Percentiles rank a stretch among this genome's conserved stretches.
Conservation (phyloP, 177 flowering plant species). For the Tripterygium wilfordii region DNA sequence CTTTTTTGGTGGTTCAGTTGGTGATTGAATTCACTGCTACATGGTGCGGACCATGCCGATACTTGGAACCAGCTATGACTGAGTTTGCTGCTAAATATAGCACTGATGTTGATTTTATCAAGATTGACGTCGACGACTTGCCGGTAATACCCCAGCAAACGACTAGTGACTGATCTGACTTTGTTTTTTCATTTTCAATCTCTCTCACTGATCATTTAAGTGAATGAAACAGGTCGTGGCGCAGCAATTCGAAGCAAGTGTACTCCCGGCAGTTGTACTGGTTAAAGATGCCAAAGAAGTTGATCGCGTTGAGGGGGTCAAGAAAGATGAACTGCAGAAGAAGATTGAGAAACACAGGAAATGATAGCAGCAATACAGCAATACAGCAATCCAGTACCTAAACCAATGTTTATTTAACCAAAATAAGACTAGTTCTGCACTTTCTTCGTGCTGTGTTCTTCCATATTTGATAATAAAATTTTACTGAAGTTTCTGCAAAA, state of each 20-base stretch:
- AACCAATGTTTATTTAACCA: too few species aligned
- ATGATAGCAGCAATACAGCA: too few species aligned
- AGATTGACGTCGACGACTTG: slow-evolving; percentile 63
- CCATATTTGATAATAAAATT: too few species aligned
- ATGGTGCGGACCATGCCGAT: slow-evolving; percentile 74
- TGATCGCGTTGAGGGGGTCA: slow-evolving; percentile 48
- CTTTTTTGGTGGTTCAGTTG: slow-evolving; percentile 27
- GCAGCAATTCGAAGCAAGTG: slow-evolving; percentile 25
- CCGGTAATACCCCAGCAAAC: slow-evolving; percentile 15
- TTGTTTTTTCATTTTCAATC: background rate
- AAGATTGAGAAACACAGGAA: slow-evolving; percentile 41
- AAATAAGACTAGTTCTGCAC: too few species aligned
- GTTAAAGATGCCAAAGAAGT: slow-evolving; percentile 39
- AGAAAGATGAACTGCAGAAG: slow-evolving; percentile 35
- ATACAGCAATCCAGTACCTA: too few species aligned
- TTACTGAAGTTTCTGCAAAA: too few species aligned
- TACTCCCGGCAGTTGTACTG: slow-evolving; percentile 50
- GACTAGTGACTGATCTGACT: too few species aligned
- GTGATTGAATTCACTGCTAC: slow-evolving; percentile 69
- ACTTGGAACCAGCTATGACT: slow-evolving; percentile 38
- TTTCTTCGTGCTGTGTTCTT: too few species aligned
- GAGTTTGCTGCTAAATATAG: slow-evolving; percentile 42
- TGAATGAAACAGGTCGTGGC: slow-evolving; percentile 37
- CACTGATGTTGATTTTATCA: slow-evolving; percentile 52
- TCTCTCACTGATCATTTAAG: background rate